Percentiles rank a stretch among this genome's conserved stretches.
phyloP scores from a whole-genome alignment of 208 protist genomes.

The Strigomonas galati region DNA sequence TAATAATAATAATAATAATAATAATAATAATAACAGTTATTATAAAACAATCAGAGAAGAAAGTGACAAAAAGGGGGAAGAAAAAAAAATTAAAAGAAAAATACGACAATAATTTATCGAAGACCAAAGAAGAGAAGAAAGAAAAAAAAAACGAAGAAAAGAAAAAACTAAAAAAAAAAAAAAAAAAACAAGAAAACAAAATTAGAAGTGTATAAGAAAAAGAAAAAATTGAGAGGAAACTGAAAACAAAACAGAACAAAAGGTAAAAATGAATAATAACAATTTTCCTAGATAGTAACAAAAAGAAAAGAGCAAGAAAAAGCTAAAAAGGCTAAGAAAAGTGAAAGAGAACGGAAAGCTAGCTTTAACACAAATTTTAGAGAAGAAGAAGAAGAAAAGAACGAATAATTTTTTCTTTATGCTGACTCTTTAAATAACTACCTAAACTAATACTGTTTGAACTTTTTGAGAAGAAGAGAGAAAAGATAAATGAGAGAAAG shows the following conservation, averaged over 20 bases:
- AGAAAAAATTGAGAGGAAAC: background rate
- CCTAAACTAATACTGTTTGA: too few species aligned
- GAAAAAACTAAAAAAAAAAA: slow-evolving; percentile 14
- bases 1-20: slow-evolving; percentile 12
- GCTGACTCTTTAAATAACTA: too few species aligned
- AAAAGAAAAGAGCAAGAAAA: background rate
- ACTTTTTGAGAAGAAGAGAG: too few species aligned
- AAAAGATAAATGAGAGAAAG: background rate
- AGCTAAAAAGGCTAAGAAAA: too few species aligned
- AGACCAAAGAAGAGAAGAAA: slow-evolving; percentile 2
- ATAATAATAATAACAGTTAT: background rate
- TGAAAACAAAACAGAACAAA: slow-evolving; percentile 7
- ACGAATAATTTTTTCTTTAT: too few species aligned
- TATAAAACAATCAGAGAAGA: background rate
- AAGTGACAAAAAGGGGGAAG: slow-evolving; percentile 8
- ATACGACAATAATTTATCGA: background rate
- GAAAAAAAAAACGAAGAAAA: slow-evolving; percentile 4
- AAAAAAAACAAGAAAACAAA: background rate
- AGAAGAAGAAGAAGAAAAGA: too few species aligned
- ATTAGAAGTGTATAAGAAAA: background rate
- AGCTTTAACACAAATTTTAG: too few species aligned
- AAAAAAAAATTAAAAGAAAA: background rate
- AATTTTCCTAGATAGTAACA: slow-evolving; percentile 1
- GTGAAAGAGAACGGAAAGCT: too few species aligned
- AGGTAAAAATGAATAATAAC: slow-evolving; percentile 13